Conservation (phyloP, 2,329 filamentous ascomycete species). For the Penicillium sp. region DNA sequence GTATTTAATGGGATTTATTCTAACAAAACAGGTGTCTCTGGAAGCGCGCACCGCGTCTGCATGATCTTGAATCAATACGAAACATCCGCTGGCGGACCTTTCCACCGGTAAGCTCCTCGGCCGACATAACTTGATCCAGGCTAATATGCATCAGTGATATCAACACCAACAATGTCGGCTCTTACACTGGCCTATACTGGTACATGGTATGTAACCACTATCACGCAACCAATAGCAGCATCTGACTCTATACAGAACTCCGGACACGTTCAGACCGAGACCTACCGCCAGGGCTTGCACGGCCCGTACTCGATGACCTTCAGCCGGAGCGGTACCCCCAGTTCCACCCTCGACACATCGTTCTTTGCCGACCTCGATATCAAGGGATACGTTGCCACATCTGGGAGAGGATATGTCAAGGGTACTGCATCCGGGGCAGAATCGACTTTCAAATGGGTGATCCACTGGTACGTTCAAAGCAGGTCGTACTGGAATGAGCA, state of each 20-base stretch:
- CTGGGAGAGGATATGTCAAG: slow-evolving; percentile 58
- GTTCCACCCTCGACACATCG: slow-evolving; percentile 52
- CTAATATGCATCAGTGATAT: slow-evolving; percentile 51
- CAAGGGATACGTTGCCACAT: slow-evolving; percentile 57
- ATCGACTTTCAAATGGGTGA: slow-evolving; percentile 55
- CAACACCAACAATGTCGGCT: slow-evolving; percentile 63
- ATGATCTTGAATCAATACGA: slow-evolving; percentile 61
- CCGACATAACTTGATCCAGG: not conserved
- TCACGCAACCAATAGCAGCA: not conserved
- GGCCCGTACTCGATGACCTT: slow-evolving; percentile 66
- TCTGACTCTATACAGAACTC: slow-evolving; percentile 51
- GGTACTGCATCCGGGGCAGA: slow-evolving; percentile 61
- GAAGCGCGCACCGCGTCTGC: slow-evolving; percentile 57
- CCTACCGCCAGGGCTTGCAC: slow-evolving; percentile 62
- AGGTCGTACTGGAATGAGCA: not conserved
- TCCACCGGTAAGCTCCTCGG: slow-evolving; percentile 50
- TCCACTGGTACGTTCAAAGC: slow-evolving; percentile 55
- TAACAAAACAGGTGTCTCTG: slow-evolving; percentile 30
- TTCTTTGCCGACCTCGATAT: slow-evolving; percentile 62
- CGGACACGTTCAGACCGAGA: slow-evolving; percentile 62
- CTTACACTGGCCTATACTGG: slow-evolving; percentile 61
- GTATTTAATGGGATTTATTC: not conserved
- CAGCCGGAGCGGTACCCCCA: slow-evolving; percentile 58
- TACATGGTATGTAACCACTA: slow-evolving; percentile 53
- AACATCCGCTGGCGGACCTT: slow-evolving; percentile 64